Evolutionary conservation across 2,329 filamentous ascomycete species (phyloP).

Genomic region (Pyrenophora graminea): DNA sequence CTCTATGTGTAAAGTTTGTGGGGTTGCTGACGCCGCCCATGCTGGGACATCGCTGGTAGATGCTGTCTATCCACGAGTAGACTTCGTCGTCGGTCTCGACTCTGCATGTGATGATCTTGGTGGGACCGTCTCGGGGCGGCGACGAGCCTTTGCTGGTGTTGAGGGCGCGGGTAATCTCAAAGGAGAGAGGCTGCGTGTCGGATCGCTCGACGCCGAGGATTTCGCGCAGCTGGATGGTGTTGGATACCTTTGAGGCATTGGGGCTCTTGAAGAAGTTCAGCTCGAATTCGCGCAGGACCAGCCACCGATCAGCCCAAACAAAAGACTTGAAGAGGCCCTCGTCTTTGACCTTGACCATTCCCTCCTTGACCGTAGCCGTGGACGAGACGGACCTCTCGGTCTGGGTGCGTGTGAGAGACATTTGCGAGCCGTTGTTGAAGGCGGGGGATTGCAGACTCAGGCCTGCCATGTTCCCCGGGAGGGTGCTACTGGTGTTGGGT

Average conservation of each 20-base stretch:
- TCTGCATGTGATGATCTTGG: conserved; percentile 84
- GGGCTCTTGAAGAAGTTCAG: conserved; percentile 95
- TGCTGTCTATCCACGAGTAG: conserved; percentile 98
- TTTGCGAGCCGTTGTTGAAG: conserved; percentile 42
- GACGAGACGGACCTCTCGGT: conserved; percentile 47
- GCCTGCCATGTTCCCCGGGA: conserved; percentile 77
- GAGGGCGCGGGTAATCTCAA: conserved; percentile 82
- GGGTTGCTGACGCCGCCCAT: conserved; percentile 99
- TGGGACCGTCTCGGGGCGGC: conserved; percentile 77
- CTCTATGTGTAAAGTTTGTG: conserved; percentile 95
- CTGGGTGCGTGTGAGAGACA: conserved; percentile 48
- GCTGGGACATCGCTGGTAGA: conserved; percentile 93
- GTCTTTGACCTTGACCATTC: conserved; percentile 86
- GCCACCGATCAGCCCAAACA: conserved; percentile 86
- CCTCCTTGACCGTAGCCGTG: conserved; percentile 58
- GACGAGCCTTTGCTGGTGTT: conserved; percentile 62
- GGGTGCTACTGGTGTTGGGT: conserved; percentile 67
- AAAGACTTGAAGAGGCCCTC: conserved; percentile 81
- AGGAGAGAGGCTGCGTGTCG: conserved; percentile 87
- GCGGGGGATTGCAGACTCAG: conserved; percentile 71
- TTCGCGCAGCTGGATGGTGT: conserved; percentile 82
- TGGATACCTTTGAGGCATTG: conserved; percentile 77
- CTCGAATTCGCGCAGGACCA: conserved; percentile 89
- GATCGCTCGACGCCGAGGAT: conserved; percentile 89
- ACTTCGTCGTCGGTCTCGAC: conserved; percentile 96